phyloP scores from a whole-genome alignment of 2,329 filamentous ascomycete species.

The Sporothrix brasiliensis region DNA sequence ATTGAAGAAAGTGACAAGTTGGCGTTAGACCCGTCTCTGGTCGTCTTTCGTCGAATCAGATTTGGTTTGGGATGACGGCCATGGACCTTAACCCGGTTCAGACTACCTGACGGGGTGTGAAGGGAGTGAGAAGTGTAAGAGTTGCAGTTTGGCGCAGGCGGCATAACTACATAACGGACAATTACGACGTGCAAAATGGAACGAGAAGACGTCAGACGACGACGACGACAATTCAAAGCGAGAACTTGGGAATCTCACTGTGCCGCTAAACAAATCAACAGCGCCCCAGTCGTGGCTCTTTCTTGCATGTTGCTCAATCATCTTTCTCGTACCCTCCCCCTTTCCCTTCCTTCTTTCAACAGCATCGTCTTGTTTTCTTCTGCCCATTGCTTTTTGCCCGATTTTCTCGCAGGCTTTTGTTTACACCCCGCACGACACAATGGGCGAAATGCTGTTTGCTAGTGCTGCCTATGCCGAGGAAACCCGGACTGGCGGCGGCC shows the following conservation, averaged over 20 bases:
- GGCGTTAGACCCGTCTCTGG: not conserved
- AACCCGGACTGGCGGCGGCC: not conserved
- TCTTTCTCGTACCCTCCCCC: not conserved
- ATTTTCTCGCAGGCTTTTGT: not conserved
- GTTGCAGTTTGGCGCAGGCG: not conserved
- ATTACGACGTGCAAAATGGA: no score
- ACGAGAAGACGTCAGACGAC: slow-evolving; percentile 1
- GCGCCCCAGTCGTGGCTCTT: not conserved
- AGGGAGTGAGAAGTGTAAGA: slow-evolving; percentile 15
- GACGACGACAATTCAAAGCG: not conserved
- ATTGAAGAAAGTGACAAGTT: not conserved
- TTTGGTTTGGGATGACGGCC: not conserved
- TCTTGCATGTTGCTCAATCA: not conserved
- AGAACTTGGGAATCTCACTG: not conserved
- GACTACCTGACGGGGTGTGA: not conserved
- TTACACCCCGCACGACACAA: not conserved
- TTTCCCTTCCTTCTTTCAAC: not conserved
- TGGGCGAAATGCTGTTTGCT: slow-evolving; percentile 17
- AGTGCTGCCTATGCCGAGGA: not conserved
- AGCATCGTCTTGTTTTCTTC: not conserved
- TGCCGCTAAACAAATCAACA: not conserved
- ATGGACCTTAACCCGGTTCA: not conserved
- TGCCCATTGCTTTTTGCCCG: not conserved
- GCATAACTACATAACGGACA: not conserved
- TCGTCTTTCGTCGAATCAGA: not conserved